Base-by-base conservation (phyloP, 2,329 filamentous ascomycete species). In the Colletotrichum musae region DNA sequence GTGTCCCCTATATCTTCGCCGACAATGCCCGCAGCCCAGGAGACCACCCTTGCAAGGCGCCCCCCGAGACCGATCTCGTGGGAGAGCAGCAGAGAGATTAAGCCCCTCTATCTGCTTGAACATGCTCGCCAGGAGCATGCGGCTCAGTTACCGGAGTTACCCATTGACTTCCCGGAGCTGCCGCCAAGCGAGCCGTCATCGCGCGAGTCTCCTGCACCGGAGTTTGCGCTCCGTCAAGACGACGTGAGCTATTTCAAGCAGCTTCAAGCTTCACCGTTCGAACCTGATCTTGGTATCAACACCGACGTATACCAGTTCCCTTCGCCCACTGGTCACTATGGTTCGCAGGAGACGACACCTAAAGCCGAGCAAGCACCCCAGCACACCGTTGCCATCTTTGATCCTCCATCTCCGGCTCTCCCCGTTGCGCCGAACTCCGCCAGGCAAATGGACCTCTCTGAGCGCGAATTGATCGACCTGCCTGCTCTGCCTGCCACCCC, bases 41-140 rank as follows among this genome's bases (percentile, higher is more conserved):
- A 85, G 13, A 72, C 75, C 15, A 70, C 77, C 18, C 18, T 75
- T 78, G 15, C 73, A 81, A 78, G 80, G 58, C 76, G 80, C 48
- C 75, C 83, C 50, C 75, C 83, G 24, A 84, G 89, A 5, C 88
- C 88, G 13, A 89, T 82, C 13, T 91, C 88, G 0, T 91, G 89
- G 89, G 89, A 90, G 52, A 88, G 81, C 72, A 86, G 86, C 18
- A 88, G 88, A 63, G 94, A 96, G 76, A 91, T 95, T 75, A 91
- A 93, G 73, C 95, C 95, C 0, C 82, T 98, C 9, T 95, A 93
- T 79, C 89, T 97, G 24, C 89, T 97, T 6, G 93, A 97, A 78
- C 90, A 83, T 72, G 83, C 82, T 4, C 82, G 84, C 9, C 81
- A 83, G 50, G 79, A 79, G 51, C 75, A 79, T 21, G 58, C 63